A percentile compares a stretch with the other conserved stretches of the same genome.
These are phyloP conservation scores for Solanum virginianum DNA, from an alignment of 257 asterid species.

Conservation along the genomic window DNA sequence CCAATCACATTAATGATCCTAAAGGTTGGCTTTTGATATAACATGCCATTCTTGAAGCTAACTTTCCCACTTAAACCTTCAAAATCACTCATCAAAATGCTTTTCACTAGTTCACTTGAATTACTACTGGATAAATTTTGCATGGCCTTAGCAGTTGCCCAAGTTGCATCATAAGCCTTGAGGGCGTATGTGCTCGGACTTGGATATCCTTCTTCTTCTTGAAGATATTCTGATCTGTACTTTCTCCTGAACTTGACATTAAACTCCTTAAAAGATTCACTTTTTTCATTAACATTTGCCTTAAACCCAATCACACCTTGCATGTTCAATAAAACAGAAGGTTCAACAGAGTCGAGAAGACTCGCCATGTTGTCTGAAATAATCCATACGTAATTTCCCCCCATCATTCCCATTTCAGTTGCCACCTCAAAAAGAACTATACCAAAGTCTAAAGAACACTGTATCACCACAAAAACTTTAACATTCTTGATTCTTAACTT, in stretches of 20 bases:
- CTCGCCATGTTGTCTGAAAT: constrained; percentile 29
- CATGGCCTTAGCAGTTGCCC: constrained; percentile 18
- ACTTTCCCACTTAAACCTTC: constrained; percentile 41
- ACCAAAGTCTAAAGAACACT: constrained; percentile 35
- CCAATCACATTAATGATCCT: constrained; percentile 47
- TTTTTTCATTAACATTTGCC: constrained; percentile 4
- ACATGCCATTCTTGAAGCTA: constrained; percentile 30
- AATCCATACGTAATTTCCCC: constrained; percentile 46
- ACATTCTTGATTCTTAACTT: constrained; percentile 13
- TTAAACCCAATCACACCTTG: constrained; percentile 56
- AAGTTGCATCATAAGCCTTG: constrained; percentile 43
- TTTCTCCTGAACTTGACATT: constrained; percentile 20
- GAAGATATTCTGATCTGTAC: constrained; percentile 23
- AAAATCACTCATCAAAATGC: constrained; percentile 13
- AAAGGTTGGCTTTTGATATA: constrained; percentile 20
- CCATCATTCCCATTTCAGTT: constrained; percentile 42
- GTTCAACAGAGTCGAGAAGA: constrained; percentile 39
- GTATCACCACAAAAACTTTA: constrained; percentile 21
- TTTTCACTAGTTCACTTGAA: neutral
- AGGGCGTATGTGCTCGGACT: constrained; percentile 32
- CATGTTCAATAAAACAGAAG: constrained; percentile 23
- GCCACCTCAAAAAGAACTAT: constrained; percentile 30
- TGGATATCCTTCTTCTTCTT: constrained; percentile 27
- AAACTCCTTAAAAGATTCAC: constrained; percentile 13
- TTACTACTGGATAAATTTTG: neutral